Evolutionary conservation across 2,329 filamentous ascomycete species (phyloP), one percentile per base, ranked within the genome.

Genomic region (Helotiales sp.): DNA sequence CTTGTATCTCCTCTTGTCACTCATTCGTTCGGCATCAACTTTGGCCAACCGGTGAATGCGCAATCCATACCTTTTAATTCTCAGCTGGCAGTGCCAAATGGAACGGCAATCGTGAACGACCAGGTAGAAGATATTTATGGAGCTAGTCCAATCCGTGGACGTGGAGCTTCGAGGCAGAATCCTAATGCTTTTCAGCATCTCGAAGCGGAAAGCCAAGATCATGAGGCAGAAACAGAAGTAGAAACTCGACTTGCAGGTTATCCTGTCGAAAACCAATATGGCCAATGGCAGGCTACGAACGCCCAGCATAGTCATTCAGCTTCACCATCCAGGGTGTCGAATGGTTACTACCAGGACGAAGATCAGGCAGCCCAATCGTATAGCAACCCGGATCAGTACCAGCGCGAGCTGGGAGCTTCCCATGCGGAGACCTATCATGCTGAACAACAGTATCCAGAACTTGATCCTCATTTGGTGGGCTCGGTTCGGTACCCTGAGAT

Each of bases 1-100:
- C 58, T 66, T 13, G 65, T 69, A 8, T 69, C 67, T n/a, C 66
- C 67, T 27, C 58, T 67, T 1, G 36, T 67, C 4, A 55, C 66
- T 17, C 54, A 9, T 6, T 59, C 40, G 36, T 46, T 52, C 36
- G 46, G 46, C 15, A 17, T 48, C 27, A 31, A 48, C 46, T 31
- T 48, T 31, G 46, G 27, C 25, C 46, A 30, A 31, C 15, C 27
- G 9, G 9, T 17, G 3, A 15, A 22, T 27, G 8, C 3, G n/a
- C 5, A 4, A 22, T 27, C 13, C 15, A 30, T 10, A 22, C 46
- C 46, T 13, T 19, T 54, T 17, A 24, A 33, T n/a, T 15, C 47
- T 30, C 47, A 25, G 17, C 17, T 19, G 24, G 24, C 19, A 24
- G 27, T 44, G 2, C 29, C 46, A 10, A 33, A 48, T 19, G 27